phyloP scores from a whole-genome alignment of 2,329 filamentous ascomycete genomes.

The Penicillium sp. region DNA sequence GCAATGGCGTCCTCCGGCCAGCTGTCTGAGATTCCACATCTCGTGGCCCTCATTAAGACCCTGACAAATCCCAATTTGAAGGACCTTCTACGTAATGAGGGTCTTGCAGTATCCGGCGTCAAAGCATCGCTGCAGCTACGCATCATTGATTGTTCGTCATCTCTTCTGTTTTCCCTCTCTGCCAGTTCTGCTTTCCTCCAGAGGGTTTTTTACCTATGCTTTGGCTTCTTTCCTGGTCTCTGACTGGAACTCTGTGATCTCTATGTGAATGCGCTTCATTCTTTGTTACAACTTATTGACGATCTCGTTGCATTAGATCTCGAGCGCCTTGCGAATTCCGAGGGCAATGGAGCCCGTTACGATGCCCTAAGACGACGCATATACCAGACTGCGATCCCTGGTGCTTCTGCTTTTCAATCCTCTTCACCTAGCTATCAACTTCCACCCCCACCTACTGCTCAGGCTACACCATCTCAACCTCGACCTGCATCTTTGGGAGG shows the following conservation, averaged over 20 bases:
- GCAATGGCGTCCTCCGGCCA: conserved; percentile 48
- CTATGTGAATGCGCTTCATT: neutral
- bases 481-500: conserved; percentile 36
- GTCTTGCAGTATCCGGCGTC: conserved; percentile 78
- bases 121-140: conserved; percentile 82
- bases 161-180: conserved; percentile 10
- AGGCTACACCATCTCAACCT: conserved; percentile 35
- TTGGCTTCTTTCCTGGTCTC: neutral
- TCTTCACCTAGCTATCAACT: conserved; percentile 33
- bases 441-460: conserved; percentile 33
- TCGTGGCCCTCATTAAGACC: conserved; percentile 58
- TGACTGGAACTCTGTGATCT: neutral
- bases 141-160: conserved; percentile 74
- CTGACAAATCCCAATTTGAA: conserved; percentile 73
- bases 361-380: conserved; percentile 43
- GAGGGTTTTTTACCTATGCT: neutral
- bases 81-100: conserved; percentile 75
- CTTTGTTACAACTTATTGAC: conserved; percentile 8
- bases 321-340: conserved; percentile 29
- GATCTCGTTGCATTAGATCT: conserved; percentile 28
- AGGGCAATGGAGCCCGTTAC: conserved; percentile 32
- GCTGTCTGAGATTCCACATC: conserved; percentile 48
- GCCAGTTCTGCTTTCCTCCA: neutral
- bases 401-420: conserved; percentile 34
- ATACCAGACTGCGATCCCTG: conserved; percentile 39